Base-by-base conservation (phyloP, 495 filamentous ascomycete genomes). In the Filosporella fistucella region DNA sequence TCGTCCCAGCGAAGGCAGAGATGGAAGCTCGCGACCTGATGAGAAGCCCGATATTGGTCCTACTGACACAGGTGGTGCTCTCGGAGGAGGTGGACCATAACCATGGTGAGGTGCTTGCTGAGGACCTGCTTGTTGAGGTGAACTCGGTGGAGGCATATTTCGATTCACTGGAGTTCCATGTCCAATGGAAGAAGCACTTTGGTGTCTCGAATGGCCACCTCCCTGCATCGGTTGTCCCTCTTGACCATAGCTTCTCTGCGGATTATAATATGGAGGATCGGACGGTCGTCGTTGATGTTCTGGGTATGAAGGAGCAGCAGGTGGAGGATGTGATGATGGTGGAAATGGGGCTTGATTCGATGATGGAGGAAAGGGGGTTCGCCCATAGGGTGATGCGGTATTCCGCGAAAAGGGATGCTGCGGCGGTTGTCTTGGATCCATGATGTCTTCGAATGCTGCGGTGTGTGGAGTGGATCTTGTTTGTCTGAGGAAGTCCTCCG, bases 141-240 rank as follows among this genome's bases (percentile, higher is more conserved):
- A 68, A 24, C 75, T 77, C 5, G 75, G 73, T 30, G 75, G 76
- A 43, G 72, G 74, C 72, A 77, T 76, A 29, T 51, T 66, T 55
- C 74, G 68, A 58, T 62, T 68, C 32, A 74, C 59, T 33, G 63
- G 51, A 9, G 69, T 63, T 8, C 65, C 70, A 21, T 68, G 68
- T 13, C 61, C 53, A 50, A 76, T 61, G 14, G 75, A 76, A 20
- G 75, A 76, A 20, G 71, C 54, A 62, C 75, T 77, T 39, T 64
- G 71, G 52, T 77, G 73, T 54, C 75, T 73, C 50, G 73, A 65
- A 57, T 79, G 75, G 22, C 64, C 52, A 23, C 64, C 57, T 39
- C 65, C 59, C 36, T 66, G 61, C 57, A 72, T 67, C 12, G 71
- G 58, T 28, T 65, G 63, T 39, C 69, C 65, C 16, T 75, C 73